A percentile compares a stretch with the other conserved stretches of the same genome.
Evolutionary conservation across 805 yeast species (phyloP).

Genomic region (Ascoidea tarda): DNA sequence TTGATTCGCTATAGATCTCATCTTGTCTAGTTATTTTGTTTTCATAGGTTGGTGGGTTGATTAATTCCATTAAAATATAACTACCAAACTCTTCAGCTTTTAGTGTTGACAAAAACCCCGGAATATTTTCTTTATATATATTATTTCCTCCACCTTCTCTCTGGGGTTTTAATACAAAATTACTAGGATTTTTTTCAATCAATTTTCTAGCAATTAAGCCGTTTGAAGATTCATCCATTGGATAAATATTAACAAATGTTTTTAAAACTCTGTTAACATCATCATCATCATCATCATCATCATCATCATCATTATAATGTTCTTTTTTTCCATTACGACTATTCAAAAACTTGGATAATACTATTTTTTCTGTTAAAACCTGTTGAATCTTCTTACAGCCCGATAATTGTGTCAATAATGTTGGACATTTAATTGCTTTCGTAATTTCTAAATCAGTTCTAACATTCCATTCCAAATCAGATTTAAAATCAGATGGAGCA

Average conservation of each 20-base stretch:
- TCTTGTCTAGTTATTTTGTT: constrained; percentile 65
- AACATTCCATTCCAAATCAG: constrained; percentile 61
- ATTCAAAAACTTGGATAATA: constrained; percentile 33
- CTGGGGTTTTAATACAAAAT: constrained; percentile 87
- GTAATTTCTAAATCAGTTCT: constrained; percentile 61
- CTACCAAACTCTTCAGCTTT: constrained; percentile 74
- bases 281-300: constrained; percentile 13
- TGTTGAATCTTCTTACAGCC: constrained; percentile 95
- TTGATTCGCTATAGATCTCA: constrained; percentile 49
- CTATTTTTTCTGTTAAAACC: constrained; percentile 44
- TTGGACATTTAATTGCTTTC: constrained; percentile 83
- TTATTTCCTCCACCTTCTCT: constrained; percentile 99
- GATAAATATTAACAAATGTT: constrained; percentile 81
- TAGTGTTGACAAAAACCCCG: constrained; percentile 44
- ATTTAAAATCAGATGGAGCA: constrained; percentile 64
- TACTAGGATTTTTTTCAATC: constrained; percentile 54
- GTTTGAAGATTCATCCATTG: constrained; percentile 56
- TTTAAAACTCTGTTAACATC: constrained; percentile 20
- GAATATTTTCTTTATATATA: constrained; percentile 77
- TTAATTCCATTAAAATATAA: constrained; percentile 87
- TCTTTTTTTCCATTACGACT: constrained; percentile 1
- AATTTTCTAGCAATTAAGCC: constrained; percentile 51
- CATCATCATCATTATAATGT: constrained; percentile 15
- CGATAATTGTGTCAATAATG: constrained; percentile 73
- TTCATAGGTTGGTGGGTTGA: constrained; percentile 54